Evolutionary conservation across 306 rosid species (phyloP).

Genomic region (Arachis hypogaea): DNA sequence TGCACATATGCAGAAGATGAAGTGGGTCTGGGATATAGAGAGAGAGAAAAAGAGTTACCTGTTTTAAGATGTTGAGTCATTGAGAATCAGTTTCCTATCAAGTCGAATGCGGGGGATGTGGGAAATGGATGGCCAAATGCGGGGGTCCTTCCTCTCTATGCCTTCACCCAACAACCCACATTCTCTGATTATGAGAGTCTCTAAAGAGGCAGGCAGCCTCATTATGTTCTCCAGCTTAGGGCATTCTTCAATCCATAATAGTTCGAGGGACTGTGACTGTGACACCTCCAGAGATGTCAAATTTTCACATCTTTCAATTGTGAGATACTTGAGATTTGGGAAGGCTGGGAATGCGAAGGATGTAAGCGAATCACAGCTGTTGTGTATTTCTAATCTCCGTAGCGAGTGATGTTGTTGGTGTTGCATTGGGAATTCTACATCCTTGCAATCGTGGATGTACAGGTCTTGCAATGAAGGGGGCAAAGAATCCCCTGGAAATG

Average conservation of each 20-base stretch:
- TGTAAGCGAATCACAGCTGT: conserved; percentile 9
- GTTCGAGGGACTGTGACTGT: not conserved
- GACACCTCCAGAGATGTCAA: not conserved
- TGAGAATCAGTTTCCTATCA: too few relatives aligned
- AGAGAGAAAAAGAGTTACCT: too few relatives aligned
- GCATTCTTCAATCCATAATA: accelerated
- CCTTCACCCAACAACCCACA: too few relatives aligned
- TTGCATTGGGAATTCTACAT: conserved; percentile 11
- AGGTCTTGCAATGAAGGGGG: not conserved
- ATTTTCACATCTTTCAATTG: not conserved
- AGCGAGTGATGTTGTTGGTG: not conserved
- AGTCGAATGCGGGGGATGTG: too few relatives aligned
- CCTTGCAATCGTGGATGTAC: not conserved
- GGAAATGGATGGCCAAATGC: too few relatives aligned
- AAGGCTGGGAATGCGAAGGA: not conserved
- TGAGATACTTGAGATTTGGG: not conserved
- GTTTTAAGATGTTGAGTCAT: too few relatives aligned
- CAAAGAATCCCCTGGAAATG: not conserved
- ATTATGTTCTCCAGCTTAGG: too few relatives aligned
- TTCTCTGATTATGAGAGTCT: accelerated
- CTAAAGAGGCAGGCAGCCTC: too few relatives aligned
- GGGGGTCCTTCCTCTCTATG: too few relatives aligned
- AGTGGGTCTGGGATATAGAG: too few relatives aligned
- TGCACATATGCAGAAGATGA: too few relatives aligned
- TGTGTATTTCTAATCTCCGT: accelerated